Conservation (phyloP, 1,284 basidiomycete genomes). For the Blastosporella zonata region DNA sequence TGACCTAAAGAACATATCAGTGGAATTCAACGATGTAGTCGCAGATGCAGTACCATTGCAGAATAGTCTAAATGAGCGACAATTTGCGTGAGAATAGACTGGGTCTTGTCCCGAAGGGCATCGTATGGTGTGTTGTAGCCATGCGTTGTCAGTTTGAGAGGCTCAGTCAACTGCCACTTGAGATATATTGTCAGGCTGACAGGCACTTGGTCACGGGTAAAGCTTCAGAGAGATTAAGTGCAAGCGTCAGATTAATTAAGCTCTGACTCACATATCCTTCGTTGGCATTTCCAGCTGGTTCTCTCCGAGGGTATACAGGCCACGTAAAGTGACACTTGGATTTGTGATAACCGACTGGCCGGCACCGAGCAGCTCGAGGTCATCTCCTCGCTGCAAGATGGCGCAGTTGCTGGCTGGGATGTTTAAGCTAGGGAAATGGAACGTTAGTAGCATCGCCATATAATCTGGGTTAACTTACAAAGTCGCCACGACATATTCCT, state of each 20-base stretch:
- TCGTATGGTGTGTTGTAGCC: conserved; percentile 82
- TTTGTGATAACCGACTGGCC: conserved; percentile 81
- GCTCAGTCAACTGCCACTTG: conserved; percentile 78
- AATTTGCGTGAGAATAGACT: conserved; percentile 80
- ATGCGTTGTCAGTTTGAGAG: conserved; percentile 74
- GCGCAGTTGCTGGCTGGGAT: conserved; percentile 84
- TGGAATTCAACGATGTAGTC: neutral
- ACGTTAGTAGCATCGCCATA: neutral
- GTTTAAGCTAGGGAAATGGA: conserved; percentile 49
- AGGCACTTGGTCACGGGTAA: conserved; percentile 80
- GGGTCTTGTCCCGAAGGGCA: conserved; percentile 76
- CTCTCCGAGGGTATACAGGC: conserved; percentile 74
- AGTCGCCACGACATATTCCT: conserved; percentile 71
- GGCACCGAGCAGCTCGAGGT: conserved; percentile 70
- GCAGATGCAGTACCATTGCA: conserved; percentile 26
- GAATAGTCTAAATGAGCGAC: conserved; percentile 63
- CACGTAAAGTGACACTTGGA: conserved; percentile 74
- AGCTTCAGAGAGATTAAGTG: conserved; percentile 38
- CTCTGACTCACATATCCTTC: conserved; percentile 67
- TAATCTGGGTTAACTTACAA: conserved; percentile 46
- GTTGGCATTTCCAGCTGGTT: conserved; percentile 82
- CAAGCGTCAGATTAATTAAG: neutral
- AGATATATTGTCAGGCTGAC: conserved; percentile 79
- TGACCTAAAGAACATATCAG: conserved; percentile 42
- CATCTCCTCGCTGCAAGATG: conserved; percentile 76